phyloP scores from a whole-genome alignment of 23 red algal genomes.

The Gracilaria caudata region DNA sequence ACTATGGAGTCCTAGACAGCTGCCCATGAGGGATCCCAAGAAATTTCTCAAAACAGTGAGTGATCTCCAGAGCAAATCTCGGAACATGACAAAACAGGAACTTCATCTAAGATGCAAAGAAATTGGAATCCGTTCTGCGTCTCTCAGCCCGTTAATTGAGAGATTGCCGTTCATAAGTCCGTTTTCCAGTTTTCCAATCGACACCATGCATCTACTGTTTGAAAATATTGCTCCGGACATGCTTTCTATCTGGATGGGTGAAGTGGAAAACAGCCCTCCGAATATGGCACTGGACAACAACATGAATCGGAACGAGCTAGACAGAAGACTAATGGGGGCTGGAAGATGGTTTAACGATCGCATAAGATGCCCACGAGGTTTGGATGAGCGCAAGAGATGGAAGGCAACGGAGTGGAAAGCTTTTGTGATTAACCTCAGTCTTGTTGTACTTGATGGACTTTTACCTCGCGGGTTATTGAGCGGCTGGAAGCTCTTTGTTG shows the following conservation, averaged over 20 bases:
- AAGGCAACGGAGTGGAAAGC: slow-evolving; percentile 24
- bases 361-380: neutral
- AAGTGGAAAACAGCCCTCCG: neutral
- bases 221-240: slow-evolving; percentile 22
- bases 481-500: slow-evolving; percentile 3
- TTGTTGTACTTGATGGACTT: neutral
- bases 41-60: neutral
- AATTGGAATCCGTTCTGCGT: neutral
- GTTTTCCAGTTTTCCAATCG: neutral
- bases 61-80: neutral
- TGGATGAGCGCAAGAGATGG: slow-evolving; percentile 11
- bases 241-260: neutral
- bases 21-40: neutral
- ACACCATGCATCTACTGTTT: slow-evolving; percentile 24
- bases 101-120: neutral
- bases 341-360: neutral
- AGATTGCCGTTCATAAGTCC: neutral
- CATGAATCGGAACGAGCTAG: neutral
- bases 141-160: neutral
- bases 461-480: neutral
- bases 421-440: neutral
- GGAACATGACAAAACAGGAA: neutral
- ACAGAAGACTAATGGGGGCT: neutral
- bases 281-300: neutral
- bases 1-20: neutral